These are phyloP conservation scores for Clonostachys byssicola DNA, from an alignment of 2,329 filamentous ascomycete species.

Conservation along the genomic window DNA sequence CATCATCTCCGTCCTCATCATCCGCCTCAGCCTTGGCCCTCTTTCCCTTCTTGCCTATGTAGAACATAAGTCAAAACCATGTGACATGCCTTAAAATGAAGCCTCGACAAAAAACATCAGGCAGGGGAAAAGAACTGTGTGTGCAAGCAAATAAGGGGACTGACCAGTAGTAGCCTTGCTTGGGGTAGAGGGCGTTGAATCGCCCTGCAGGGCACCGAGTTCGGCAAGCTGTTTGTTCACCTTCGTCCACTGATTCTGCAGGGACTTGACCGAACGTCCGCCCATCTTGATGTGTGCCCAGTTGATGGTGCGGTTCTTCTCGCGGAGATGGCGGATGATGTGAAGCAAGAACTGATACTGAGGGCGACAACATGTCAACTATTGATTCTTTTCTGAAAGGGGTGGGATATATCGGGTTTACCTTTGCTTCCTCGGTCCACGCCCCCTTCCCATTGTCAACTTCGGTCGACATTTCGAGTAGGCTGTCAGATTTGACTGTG, in stretches of 20 bases:
- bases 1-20: no score
- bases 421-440: slow-evolving; percentile 32
- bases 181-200: slow-evolving; percentile 2
- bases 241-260: slow-evolving; percentile 28
- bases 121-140: not conserved
- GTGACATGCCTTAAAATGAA: no score
- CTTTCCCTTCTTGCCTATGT: no score
- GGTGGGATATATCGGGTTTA: slow-evolving; percentile 4
- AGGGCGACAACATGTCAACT: no score
- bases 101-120: not conserved
- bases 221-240: slow-evolving; percentile 27
- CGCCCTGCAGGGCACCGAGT: slow-evolving; percentile 16
- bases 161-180: slow-evolving; percentile 15
- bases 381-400: no score
- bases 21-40: no score
- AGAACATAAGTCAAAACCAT: no score
- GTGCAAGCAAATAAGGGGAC: slow-evolving; percentile 3
- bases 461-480: no score
- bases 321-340: slow-evolving; percentile 21
- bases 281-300: slow-evolving; percentile 28
- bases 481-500: no score
- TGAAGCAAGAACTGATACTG: slow-evolving; percentile 28
- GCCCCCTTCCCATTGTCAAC: slow-evolving; percentile 2
- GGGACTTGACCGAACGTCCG: slow-evolving; percentile 28
- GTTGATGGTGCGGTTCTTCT: slow-evolving; percentile 23